These are phyloP conservation scores for Fusarium citri DNA, from an alignment of 2,329 filamentous ascomycete species.

Conservation along the genomic window DNA sequence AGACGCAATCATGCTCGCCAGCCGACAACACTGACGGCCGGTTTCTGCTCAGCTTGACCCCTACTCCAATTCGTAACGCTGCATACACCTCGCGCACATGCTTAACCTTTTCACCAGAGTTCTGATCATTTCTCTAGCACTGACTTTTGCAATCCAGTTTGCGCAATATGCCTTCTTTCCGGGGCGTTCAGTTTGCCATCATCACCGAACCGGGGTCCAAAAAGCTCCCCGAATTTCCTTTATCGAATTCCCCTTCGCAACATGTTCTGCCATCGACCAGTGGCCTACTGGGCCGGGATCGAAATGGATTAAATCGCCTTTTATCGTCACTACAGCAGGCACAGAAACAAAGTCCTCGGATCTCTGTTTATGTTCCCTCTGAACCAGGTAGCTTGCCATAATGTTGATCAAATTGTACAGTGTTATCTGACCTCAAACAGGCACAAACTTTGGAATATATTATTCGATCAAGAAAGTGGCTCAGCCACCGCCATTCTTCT, in stretches of 20 bases:
- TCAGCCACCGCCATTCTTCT: conserved; percentile 56
- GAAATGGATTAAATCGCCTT: neutral
- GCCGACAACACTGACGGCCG: conserved; percentile 24
- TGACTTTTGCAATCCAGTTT: neutral
- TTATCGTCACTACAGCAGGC: conserved; percentile 17
- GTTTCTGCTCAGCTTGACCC: neutral
- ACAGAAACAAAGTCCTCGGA: conserved; percentile 54
- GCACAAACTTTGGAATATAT: conserved; percentile 64
- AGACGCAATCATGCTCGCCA: neutral
- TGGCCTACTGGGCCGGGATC: conserved; percentile 36
- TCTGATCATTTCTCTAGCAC: neutral
- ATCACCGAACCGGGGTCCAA: conserved; percentile 51
- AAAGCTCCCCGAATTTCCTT: conserved; percentile 64
- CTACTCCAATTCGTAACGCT: neutral
- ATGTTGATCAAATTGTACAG: too few relatives aligned
- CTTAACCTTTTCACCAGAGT: neutral
- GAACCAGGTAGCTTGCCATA: conserved; percentile 56
- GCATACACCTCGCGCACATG: neutral
- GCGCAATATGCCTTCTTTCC: conserved; percentile 60
- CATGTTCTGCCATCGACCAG: conserved; percentile 45
- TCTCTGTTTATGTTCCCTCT: conserved; percentile 69
- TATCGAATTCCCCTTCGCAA: conserved; percentile 63
- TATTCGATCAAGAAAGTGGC: conserved; percentile 57
- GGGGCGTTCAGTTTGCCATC: conserved; percentile 61
- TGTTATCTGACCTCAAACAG: conserved; percentile 48